Evolutionary conservation across 768 basidiomycete genomes (phyloP), one percentile per base, ranked within the genome.

Genomic region (Rickenella mellea): DNA sequence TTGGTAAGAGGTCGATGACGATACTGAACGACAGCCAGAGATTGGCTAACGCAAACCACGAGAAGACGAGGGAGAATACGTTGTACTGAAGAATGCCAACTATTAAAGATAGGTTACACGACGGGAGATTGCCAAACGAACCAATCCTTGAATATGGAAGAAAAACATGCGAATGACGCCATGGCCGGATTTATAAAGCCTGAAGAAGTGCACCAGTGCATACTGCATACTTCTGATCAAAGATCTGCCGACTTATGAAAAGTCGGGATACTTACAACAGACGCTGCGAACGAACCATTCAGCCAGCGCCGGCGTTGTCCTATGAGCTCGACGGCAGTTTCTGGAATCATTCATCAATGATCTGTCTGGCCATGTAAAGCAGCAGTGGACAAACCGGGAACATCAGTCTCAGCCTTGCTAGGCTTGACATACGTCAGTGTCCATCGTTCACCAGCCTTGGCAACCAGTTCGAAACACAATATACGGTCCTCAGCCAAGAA

Each of bases 251-350:
- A 38, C 27, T n/a, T 11, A 6, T 25, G 20, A 14, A 36, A 27
- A 6, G 24, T 10, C 22, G 10, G 3, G 6, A 48, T 21, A 73
- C 82, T 59, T 58, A 87, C 86, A 30, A 91, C 80, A 1, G 87
- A 88, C 10, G 91, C 91, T 32, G 90, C 89, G 51, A 96, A 94
- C 7, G 90, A 93, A 39, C 94, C 93, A 56, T 97, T 98, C 53
- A 97, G 59, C 94, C 93, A 97, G 49, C 93, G 83, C 48, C 93
- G 80, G 59, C 93, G 84, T 60, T 98, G 93, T 31, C 90, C 85
- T 58, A 97, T 97, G 44, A 97, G 66, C 56, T 98, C 93, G 8
- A 80, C 74, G 6, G 90, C 91, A n/a, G 70, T 67, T 63, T 97
- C 93, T 36, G 7, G 20, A 19, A 58, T 14, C 10, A 28, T 44